Evolutionary conservation across 2,329 filamentous ascomycete species (phyloP), one percentile per base, ranked within the genome.

Genomic region (Scytalidium lignicola): DNA sequence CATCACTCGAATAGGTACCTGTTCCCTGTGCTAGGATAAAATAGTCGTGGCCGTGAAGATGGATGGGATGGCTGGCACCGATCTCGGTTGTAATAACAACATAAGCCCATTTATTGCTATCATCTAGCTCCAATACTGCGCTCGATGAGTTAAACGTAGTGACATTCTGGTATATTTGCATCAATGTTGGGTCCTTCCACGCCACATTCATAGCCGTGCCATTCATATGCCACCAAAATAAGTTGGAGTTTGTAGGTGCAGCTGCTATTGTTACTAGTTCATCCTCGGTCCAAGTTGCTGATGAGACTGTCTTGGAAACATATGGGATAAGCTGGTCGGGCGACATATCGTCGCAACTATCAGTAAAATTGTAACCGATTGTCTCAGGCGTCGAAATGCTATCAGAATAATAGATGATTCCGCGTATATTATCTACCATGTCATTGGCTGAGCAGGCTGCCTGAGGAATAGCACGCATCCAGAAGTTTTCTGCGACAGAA

Each of bases 401-500:
- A 3, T 26, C 23, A 10, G 23, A 26, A 26, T 26, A 26, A 10
- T 26, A 26, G 23, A 26, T 10, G 10, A 26, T 26, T 10, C 23
- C 23, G 6, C 5, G 5, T 26, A 26, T 26, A 10, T 26, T 26
- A 26, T 26, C 23, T 10, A 6, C 23, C 23, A 26, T 26, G 23
- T 26, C 23, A 10, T 26, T 26, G 10, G 23, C 10, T 26, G 74
- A 78, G 0, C 83, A 85, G 1, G 78, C 58, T 2, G 74, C 79
- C 47, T 75, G 60, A 1, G 74, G 74, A 58, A 74, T 77, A 48
- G 74, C 70, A 37, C 80, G 74, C 68, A 85, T 78, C 78, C 79
- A 84, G 23, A 26, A 26, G 6, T 77, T 67, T 7, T 70, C 67
- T 21, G 68, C 65, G 3, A 69, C 71, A 5, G 32, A 37, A 9